Evolutionary conservation across 768 basidiomycete genomes (phyloP).

Genomic region (Tricholoma furcatifolium): DNA sequence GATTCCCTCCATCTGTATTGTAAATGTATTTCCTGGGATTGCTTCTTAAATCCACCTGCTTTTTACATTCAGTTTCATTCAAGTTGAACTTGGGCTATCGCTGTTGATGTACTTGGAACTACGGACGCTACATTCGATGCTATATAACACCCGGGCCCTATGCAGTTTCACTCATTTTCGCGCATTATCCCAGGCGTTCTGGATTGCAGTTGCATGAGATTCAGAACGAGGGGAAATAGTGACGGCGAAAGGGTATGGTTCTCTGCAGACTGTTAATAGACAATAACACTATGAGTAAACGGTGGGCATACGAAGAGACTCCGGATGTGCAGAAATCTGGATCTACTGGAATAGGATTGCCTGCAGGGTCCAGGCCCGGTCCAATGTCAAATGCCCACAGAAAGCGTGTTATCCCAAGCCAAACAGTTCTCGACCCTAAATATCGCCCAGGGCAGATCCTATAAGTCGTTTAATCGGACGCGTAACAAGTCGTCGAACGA

Average conservation of each 20-base stretch:
- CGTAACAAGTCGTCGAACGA: neutral
- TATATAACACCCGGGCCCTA: too few species aligned
- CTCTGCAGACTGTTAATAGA: neutral
- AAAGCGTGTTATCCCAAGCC: slow-evolving; percentile 8
- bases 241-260: slow-evolving; percentile 5
- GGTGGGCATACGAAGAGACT: neutral
- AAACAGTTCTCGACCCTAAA: slow-evolving; percentile 1
- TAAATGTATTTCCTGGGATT: too few species aligned
- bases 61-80: too few species aligned
- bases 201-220: slow-evolving; percentile 3
- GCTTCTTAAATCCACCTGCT: too few species aligned
- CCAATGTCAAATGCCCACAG: slow-evolving; percentile 8
- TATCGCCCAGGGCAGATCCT: slow-evolving; percentile 8
- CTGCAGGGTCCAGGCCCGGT: neutral
- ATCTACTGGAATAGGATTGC: slow-evolving; percentile 3
- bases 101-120: too few species aligned
- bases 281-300: too few species aligned
- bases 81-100: too few species aligned
- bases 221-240: slow-evolving; percentile 2
- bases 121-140: too few species aligned
- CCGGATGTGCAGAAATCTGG: slow-evolving; percentile 4
- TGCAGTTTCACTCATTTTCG: too few species aligned
- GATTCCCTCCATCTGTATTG: too few species aligned
- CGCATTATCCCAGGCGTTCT: neutral
- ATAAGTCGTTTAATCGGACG: neutral